These are phyloP conservation scores for Phytophthora meadii DNA, from an alignment of 352 stramenopile species.

Conservation along the genomic window DNA sequence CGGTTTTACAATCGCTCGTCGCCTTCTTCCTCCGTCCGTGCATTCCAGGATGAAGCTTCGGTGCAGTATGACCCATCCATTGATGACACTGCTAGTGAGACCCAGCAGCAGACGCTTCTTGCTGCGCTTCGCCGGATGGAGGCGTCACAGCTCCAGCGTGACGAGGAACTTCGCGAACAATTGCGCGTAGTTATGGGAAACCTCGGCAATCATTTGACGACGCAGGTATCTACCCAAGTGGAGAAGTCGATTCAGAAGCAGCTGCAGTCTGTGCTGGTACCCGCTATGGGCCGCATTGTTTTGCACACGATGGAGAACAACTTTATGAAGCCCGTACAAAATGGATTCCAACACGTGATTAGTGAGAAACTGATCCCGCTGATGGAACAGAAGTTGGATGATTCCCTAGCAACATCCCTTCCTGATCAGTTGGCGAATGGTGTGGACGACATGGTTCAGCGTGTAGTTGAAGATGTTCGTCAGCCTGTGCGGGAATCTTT, in stretches of 20 bases:
- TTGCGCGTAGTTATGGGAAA: constrained; percentile 68
- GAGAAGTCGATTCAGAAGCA: constrained; percentile 89
- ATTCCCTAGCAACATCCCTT: constrained; percentile 61
- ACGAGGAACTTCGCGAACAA: constrained; percentile 77
- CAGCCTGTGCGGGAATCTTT: constrained; percentile 86
- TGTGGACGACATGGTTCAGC: constrained; percentile 76
- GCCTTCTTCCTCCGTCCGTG: constrained; percentile 79
- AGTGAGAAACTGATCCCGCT: constrained; percentile 71
- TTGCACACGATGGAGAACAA: constrained; percentile 91
- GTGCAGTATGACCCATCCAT: constrained; percentile 74
- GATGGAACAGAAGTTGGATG: constrained; percentile 78
- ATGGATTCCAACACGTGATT: constrained; percentile 80
- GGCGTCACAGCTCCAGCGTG: constrained; percentile 63
- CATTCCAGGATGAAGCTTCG: constrained; percentile 81
- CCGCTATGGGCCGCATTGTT: constrained; percentile 86
- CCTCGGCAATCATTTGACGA: constrained; percentile 62
- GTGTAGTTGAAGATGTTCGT: constrained; percentile 80
- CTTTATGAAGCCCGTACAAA: constrained; percentile 88
- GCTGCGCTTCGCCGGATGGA: constrained; percentile 78
- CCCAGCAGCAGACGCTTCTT: constrained; percentile 62
- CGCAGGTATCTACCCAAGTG: constrained; percentile 69
- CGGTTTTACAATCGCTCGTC: constrained; percentile 78
- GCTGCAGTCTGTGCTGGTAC: constrained; percentile 80
- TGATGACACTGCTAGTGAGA: constrained; percentile 67
- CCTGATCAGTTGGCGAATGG: constrained; percentile 69